Percentiles rank a stretch among this genome's conserved stretches.
phyloP scores from a whole-genome alignment of 345 rosid genomes.

The Fremontodendron californicum region DNA sequence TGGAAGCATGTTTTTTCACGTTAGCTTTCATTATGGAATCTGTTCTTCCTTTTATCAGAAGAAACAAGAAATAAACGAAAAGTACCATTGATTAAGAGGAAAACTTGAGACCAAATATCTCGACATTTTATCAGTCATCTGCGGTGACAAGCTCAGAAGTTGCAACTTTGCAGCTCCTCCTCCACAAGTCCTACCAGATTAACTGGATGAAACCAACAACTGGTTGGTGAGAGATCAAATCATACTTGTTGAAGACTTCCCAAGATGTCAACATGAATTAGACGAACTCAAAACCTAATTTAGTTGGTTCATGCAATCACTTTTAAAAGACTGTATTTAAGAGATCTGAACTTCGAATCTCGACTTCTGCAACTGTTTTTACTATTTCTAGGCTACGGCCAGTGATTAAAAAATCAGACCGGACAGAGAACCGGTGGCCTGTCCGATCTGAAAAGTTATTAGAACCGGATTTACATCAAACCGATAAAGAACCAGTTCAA shows the following conservation, averaged over 20 bases:
- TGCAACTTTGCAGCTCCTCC: neutral
- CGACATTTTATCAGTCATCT: neutral
- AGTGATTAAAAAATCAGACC: too few species aligned
- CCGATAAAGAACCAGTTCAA: too few species aligned
- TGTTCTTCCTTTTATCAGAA: neutral
- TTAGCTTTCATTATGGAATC: neutral
- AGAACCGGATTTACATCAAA: too few species aligned
- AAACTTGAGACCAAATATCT: too few species aligned
- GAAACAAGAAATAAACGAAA: neutral
- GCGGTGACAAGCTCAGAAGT: neutral
- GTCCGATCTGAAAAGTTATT: too few species aligned
- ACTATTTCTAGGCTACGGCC: too few species aligned
- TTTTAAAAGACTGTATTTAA: too few species aligned
- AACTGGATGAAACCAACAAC: neutral
- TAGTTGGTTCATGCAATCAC: too few species aligned
- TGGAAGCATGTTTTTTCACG: neutral
- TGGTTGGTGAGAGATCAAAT: neutral
- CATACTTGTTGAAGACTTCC: neutral
- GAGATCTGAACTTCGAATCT: too few species aligned
- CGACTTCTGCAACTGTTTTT: too few species aligned
- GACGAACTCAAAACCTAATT: too few species aligned
- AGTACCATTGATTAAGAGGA: neutral
- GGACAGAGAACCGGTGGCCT: too few species aligned
- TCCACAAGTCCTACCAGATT: slow-evolving; percentile 3
- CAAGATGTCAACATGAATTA: neutral